Percentiles rank a stretch among this genome's conserved stretches.
Evolutionary conservation across 2,329 filamentous ascomycete species (phyloP).

Genomic region (Aspergillus sp.): DNA sequence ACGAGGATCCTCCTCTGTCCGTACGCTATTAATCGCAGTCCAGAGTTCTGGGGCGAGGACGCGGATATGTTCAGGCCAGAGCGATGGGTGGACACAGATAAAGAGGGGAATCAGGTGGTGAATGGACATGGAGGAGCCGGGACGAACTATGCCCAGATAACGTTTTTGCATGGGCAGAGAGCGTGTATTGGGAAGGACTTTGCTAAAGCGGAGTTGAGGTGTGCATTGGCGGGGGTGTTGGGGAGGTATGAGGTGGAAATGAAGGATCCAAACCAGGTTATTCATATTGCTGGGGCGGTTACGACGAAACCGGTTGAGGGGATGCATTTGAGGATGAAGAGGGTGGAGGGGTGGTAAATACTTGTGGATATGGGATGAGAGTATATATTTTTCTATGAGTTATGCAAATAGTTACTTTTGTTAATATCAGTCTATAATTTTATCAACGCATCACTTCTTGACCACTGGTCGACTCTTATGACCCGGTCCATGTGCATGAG

Average conservation of each 20-base stretch:
- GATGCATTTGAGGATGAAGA: slow-evolving; percentile 38
- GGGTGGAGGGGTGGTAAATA: slow-evolving; percentile 36
- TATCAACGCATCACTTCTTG: neutral
- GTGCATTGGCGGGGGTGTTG: slow-evolving; percentile 43
- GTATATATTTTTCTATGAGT: slow-evolving; percentile 1
- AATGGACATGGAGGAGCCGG: slow-evolving; percentile 56
- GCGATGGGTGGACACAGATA: slow-evolving; percentile 64
- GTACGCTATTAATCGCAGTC: slow-evolving; percentile 70
- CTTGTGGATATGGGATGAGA: neutral
- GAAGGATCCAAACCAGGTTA: slow-evolving; percentile 40
- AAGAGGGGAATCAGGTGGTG: slow-evolving; percentile 53
- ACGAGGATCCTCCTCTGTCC: slow-evolving; percentile 69
- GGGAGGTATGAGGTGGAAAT: slow-evolving; percentile 39
- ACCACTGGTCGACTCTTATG: no score
- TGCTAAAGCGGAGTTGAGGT: slow-evolving; percentile 44
- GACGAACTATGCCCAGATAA: slow-evolving; percentile 43
- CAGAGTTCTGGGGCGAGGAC: slow-evolving; percentile 72
- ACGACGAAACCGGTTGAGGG: slow-evolving; percentile 45
- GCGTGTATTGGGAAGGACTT: slow-evolving; percentile 47
- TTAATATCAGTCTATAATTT: neutral
- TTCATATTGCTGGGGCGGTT: slow-evolving; percentile 40
- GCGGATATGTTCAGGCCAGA: slow-evolving; percentile 75
- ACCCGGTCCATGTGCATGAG: neutral
- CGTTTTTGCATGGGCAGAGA: slow-evolving; percentile 43
- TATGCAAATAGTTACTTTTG: neutral